A percentile compares a stretch with the other conserved stretches of the same genome.
phyloP scores from a whole-genome alignment of 306 rosid species.

The Cyamopsis tetragonoloba region DNA sequence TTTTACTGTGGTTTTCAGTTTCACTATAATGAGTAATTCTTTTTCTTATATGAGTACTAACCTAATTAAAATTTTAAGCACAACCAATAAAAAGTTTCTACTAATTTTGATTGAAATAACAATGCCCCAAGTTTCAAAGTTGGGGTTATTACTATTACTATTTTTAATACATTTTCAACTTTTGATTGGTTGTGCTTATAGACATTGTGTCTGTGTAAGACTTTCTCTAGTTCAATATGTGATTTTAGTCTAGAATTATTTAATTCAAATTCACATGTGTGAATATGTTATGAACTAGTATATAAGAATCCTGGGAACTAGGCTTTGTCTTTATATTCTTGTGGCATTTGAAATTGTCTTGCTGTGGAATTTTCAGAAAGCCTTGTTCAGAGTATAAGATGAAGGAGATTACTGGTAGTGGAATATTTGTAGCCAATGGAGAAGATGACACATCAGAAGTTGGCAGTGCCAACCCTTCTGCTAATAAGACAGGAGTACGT shows the following conservation, averaged over 20 bases:
- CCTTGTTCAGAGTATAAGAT: conserved; percentile 91
- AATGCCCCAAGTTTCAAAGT: too few relatives aligned
- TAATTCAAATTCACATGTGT: not conserved
- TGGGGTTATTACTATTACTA: too few relatives aligned
- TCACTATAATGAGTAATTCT: too few relatives aligned
- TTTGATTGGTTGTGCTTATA: too few relatives aligned
- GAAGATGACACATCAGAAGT: conserved; percentile 57
- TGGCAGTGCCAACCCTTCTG: conserved; percentile 50
- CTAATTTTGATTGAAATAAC: too few relatives aligned
- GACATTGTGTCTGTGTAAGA: too few relatives aligned
- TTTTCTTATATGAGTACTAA: too few relatives aligned
- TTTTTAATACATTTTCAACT: too few relatives aligned
- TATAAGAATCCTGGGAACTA: not conserved
- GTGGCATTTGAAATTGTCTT: conserved; percentile 26
- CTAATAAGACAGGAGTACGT: conserved; percentile 71
- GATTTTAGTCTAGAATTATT: conserved; percentile 4
- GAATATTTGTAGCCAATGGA: conserved; percentile 67
- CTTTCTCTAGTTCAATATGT: not conserved
- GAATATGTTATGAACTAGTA: not conserved
- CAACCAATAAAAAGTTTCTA: too few relatives aligned
- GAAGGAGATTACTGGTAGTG: conserved; percentile 99
- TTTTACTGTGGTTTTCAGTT: not conserved
- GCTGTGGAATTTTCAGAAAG: conserved; percentile 51
- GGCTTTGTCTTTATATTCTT: not conserved
- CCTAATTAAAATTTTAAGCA: too few relatives aligned